Conservation (phyloP, 345 rosid genomes). For the Linum usitatissimum region DNA sequence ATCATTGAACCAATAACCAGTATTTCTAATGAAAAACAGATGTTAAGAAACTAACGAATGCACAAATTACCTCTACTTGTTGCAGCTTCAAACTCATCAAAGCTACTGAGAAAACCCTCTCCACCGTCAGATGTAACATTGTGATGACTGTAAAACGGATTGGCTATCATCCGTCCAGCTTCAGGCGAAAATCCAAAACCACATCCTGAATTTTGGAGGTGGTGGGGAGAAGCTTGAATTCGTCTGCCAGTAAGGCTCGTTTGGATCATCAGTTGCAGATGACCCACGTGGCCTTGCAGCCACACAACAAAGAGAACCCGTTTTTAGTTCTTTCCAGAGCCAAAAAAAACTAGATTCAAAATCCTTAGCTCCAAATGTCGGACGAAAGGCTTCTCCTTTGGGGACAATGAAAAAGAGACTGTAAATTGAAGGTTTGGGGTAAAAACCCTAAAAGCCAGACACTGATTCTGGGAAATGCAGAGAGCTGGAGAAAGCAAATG, state of each 20-base stretch:
- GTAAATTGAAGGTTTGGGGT: neutral
- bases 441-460: too few species aligned
- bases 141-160: slow-evolving; percentile 21
- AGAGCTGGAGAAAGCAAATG: too few species aligned
- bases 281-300: slow-evolving; percentile 75
- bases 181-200: slow-evolving; percentile 36
- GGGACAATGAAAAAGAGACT: neutral
- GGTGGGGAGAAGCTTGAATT: slow-evolving; percentile 56
- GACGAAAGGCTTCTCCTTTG: too few species aligned
- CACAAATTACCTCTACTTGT: slow-evolving; percentile 31
- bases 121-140: slow-evolving; percentile 29
- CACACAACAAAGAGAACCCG: slow-evolving; percentile 72
- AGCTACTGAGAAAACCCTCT: slow-evolving; percentile 26
- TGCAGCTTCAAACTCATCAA: slow-evolving; percentile 30
- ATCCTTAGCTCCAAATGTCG: too few species aligned
- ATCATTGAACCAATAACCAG: neutral
- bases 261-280: slow-evolving; percentile 34
- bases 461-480: too few species aligned
- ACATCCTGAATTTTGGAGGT: slow-evolving; percentile 37
- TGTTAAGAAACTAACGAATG: too few species aligned
- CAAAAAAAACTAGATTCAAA: neutral
- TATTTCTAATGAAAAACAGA: too few species aligned
- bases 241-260: slow-evolving; percentile 54
- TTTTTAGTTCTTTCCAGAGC: slow-evolving; percentile 43
- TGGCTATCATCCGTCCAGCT: slow-evolving; percentile 34